phyloP scores from a whole-genome alignment of 2,329 filamentous ascomycete species.

The Fusarium subtropicale region DNA sequence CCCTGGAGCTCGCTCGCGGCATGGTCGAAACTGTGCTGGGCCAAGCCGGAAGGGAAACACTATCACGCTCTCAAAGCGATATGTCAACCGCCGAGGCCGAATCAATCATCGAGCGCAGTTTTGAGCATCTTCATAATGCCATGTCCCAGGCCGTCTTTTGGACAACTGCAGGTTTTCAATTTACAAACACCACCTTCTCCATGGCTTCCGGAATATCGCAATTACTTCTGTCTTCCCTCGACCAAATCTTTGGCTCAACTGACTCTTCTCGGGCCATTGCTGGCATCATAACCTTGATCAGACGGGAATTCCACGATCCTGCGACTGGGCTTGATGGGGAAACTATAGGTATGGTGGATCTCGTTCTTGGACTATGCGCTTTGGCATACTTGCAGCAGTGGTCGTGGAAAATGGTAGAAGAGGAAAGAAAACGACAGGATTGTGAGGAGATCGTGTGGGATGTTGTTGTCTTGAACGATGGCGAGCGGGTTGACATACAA shows the following conservation, averaged over 20 bases:
- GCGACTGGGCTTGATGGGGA: constrained; percentile 70
- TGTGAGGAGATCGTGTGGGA: constrained; percentile 74
- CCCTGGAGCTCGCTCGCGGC: constrained; percentile 66
- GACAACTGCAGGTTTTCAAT: constrained; percentile 69
- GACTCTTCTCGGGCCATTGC: constrained; percentile 75
- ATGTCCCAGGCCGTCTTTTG: constrained; percentile 71
- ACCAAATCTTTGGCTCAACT: constrained; percentile 75
- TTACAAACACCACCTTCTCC: constrained; percentile 67
- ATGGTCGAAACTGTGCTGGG: constrained; percentile 66
- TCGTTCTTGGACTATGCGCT: constrained; percentile 70
- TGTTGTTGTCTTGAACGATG: constrained; percentile 71
- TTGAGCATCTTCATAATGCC: constrained; percentile 67
- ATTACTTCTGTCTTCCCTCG: constrained; percentile 67
- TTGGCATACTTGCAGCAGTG: constrained; percentile 71
- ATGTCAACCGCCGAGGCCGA: constrained; percentile 65
- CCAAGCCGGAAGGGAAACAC: constrained; percentile 63
- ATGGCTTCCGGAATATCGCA: constrained; percentile 68
- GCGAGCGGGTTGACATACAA: constrained; percentile 67
- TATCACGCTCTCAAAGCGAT: constrained; percentile 58
- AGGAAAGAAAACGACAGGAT: constrained; percentile 60
- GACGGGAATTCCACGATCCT: constrained; percentile 73
- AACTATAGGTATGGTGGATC: constrained; percentile 68
- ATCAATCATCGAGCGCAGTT: constrained; percentile 65
- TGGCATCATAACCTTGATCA: constrained; percentile 72
- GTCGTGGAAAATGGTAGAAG: constrained; percentile 63